Base-by-base conservation (phyloP, 1,139 yeast species). In the Yamadazyma songkhlaensis region DNA sequence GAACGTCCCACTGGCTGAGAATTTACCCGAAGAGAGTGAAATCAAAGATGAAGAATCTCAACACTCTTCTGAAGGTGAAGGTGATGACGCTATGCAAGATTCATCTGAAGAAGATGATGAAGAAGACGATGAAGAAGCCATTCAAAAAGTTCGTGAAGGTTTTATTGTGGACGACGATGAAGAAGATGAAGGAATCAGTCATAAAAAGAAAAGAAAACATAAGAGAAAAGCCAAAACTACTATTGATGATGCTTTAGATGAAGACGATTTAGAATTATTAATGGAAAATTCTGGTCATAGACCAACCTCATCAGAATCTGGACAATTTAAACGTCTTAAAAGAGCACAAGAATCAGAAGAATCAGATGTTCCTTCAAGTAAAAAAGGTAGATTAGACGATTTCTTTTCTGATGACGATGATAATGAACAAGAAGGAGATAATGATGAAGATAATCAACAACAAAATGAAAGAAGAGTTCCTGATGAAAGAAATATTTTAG, bases 151-250 rank as follows among this genome's bases (percentile, higher is more conserved):
- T 29, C 80, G 92, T 40, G 96, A 88, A 48, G 97, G 97, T 0
- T 89, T 90, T 61, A 90, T 90, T 54, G 97, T 89, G 9, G 97
- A 88, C 51, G 96, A 88, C 50, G 95, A 84, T 37, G 94, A 81
- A 22, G 87, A 77, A 12, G 84, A 75, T 10, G 76, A 63, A 11
- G 70, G 39, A 17, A 25, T 24, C 10, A 13, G 28, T 1, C 74
- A 64, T 41, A 57, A 48, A 44, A 65, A 49, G 52, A 69, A 55
- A 44, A 56, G 55, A 48, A 59, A 58, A 46, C 67, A 57, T 50
- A 65, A 55, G 59, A 61, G 61, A 62, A 59, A 58, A 64, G 72
- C 66, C 65, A 67, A 64, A 59, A 35, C 47, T 9, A 64, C 60
- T 15, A 78, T 74, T 34, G 83, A 74, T 44, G 92, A 84, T 43